Evolutionary conservation across 2,329 filamentous ascomycete species (phyloP).

Genomic region (Epichloe typhina): DNA sequence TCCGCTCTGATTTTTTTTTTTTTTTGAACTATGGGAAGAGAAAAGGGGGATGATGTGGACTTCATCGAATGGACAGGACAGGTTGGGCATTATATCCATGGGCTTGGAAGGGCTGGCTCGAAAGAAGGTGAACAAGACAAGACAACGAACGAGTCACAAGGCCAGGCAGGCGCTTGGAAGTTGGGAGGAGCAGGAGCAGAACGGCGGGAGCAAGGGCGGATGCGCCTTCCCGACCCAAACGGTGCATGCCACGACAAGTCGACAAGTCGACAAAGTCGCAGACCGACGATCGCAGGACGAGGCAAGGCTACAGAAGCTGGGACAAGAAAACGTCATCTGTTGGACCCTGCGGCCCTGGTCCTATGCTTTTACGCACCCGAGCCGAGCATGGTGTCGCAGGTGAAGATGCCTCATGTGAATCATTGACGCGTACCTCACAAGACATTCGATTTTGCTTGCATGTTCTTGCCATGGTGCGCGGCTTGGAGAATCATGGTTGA

Average conservation of each 20-base stretch:
- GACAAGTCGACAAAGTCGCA: not conserved
- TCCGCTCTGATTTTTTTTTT: too few relatives aligned
- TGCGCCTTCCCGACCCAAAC: not conserved
- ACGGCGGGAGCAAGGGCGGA: not conserved
- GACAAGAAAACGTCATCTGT: not conserved
- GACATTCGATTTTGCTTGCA: not conserved
- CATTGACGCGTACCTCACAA: not conserved
- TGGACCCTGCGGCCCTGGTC: not conserved
- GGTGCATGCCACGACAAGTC: not conserved
- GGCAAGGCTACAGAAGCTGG: too few relatives aligned
- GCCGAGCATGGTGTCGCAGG: too few relatives aligned
- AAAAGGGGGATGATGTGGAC: not conserved
- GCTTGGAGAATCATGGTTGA: not conserved
- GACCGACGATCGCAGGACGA: not conserved
- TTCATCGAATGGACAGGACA: not conserved
- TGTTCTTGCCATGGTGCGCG: not conserved
- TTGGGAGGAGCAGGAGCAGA: too few relatives aligned
- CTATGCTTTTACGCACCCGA: not conserved
- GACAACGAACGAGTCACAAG: too few relatives aligned
- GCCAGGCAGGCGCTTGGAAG: not conserved
- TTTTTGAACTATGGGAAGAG: too few relatives aligned
- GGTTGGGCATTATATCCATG: not conserved
- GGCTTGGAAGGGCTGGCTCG: too few relatives aligned
- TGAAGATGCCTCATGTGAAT: not conserved
- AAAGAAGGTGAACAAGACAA: not conserved